A percentile compares a stretch with the other conserved stretches of the same genome.
Conservation (phyloP, 2,329 filamentous ascomycete species). For the Fusarium hostae region DNA sequence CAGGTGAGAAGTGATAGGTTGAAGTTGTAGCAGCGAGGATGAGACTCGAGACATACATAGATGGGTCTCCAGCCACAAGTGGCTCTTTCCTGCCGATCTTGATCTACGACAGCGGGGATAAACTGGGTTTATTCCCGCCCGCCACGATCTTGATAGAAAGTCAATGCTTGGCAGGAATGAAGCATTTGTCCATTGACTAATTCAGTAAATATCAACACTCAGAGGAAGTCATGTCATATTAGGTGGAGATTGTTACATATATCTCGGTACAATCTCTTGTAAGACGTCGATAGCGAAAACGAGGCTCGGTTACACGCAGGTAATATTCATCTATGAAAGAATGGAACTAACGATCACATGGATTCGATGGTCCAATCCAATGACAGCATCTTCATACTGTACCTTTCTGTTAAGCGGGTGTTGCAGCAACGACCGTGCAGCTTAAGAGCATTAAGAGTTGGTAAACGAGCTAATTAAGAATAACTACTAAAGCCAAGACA, state of each 20-base stretch:
- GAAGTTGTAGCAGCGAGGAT: background rate
- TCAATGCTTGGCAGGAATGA: constrained; percentile 26
- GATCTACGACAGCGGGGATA: constrained; percentile 27
- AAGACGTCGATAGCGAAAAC: constrained; percentile 5
- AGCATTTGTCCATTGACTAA: background rate
- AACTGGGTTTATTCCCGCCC: constrained; percentile 19
- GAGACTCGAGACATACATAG: background rate
- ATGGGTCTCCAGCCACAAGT: constrained; percentile 30
- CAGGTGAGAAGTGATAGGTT: background rate
- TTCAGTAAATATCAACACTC: background rate
- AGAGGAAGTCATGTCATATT: background rate
- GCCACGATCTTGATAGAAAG: constrained; percentile 28
- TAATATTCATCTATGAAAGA: constrained; percentile 2
- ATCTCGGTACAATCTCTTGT: constrained; percentile 4
- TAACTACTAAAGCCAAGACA: background rate
- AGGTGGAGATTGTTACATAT: background rate
- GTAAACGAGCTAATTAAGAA: background rate
- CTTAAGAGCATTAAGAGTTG: constrained; percentile 2
- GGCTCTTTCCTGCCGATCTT: constrained; percentile 25
- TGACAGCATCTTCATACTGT: constrained; percentile 10
- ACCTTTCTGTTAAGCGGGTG: constrained; percentile 12
- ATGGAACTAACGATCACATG: constrained; percentile 21
- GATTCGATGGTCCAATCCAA: constrained; percentile 16
- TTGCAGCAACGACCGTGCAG: constrained; percentile 24
- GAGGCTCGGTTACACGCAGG: constrained; percentile 15